phyloP scores from a whole-genome alignment of 148 eudicot species.

The Simmondsia chinensis region DNA sequence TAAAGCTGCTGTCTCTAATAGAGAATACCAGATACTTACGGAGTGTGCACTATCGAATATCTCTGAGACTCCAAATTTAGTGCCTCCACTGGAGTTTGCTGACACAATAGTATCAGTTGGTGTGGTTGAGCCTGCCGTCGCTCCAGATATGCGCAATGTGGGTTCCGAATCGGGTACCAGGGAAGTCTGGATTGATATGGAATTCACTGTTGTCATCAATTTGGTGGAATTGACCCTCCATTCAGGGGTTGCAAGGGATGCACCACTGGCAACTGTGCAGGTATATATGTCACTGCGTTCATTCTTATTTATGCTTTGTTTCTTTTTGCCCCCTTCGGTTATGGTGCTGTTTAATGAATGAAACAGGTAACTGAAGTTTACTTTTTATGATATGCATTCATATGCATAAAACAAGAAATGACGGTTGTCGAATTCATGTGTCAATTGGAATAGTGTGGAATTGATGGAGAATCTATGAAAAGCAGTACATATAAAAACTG shows the following conservation, averaged over 20 bases:
- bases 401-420: no score
- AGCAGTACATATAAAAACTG: no score
- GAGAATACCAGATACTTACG: conserved; percentile 79
- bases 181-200: conserved; percentile 47
- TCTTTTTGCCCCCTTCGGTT: background rate
- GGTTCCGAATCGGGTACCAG: conserved; percentile 28
- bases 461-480: no score
- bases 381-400: no score
- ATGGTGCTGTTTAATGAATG: no score
- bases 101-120: conserved; percentile 21
- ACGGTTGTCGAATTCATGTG: no score
- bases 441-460: no score
- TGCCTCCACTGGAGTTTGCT: conserved; percentile 41
- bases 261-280: conserved; percentile 81
- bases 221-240: conserved; percentile 78
- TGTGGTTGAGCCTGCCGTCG: conserved; percentile 21
- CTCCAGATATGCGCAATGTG: conserved; percentile 24
- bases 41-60: conserved; percentile 85
- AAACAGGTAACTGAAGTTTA: no score
- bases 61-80: conserved; percentile 66
- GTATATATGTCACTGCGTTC: conserved; percentile 18
- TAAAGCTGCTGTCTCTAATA: conserved; percentile 81
- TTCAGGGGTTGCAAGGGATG: conserved; percentile 61
- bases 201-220: conserved; percentile 59
- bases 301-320: background rate